Base-by-base conservation (phyloP, 2,329 filamentous ascomycete genomes). In the Fusarium sp. region DNA sequence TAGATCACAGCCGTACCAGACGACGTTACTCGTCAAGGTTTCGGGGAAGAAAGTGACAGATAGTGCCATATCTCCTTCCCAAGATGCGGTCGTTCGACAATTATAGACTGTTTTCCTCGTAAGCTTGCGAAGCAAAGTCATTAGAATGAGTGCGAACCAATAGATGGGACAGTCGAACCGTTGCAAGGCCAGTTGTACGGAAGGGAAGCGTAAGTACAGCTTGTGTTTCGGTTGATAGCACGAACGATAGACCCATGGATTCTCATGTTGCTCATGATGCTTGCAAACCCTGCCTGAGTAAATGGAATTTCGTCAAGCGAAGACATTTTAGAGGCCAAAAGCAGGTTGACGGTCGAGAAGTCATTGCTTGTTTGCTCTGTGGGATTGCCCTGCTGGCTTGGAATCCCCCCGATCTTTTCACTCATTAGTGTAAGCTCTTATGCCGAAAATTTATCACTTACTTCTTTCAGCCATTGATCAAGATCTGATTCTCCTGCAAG, bases 171-270 rank as follows among this genome's bases (percentile, higher is more conserved):
- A 15, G 3, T 1, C 40, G 24, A 3, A 15, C 38, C 11, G 14
- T 3, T 10, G 3, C 10, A 5, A 0, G n/a, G 1, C 26, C 54
- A 63, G 17, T 33, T 8, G 7, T 33, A 63, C 0, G 58, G 45
- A 5, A 52, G 2, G 1, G 15, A 4, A 1, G 20, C 17, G 3
- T 63, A 63, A 0, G 8, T 7, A 13, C 58, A 65, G 5, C 28
- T 44, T 0, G 46, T 53, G 24, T 65, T 64, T 17, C 59, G 46
- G 6, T 64, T 64, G 40, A 64, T 64, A 7, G 15, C 59, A 1
- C 59, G n/a, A 1, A 46, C n/a, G 2, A 64, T 65, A 2, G 62
- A 65, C 0, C 59, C 59, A 7, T 65, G 62, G 0, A 59, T 26
- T 7, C 3, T 40, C 24, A 59, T 28, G 2, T 17, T 24, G 2